Evolutionary conservation across 169 alveolate genomes (phyloP).

Genomic region (Cryptosporidium ryanae): DNA sequence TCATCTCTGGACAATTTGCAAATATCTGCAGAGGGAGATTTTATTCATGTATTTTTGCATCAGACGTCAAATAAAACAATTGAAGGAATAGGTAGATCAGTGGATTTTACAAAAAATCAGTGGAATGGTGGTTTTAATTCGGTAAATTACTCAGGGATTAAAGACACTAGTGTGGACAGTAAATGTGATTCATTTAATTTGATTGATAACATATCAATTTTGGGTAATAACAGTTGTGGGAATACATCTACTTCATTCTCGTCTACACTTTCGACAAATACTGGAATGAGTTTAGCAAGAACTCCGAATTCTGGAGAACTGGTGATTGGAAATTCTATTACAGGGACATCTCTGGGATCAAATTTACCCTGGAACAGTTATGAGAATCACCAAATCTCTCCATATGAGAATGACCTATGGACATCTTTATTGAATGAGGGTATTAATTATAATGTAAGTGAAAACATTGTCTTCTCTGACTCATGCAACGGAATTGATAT

Average conservation of each 20-base stretch:
- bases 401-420: conserved; percentile 53
- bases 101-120: conserved; percentile 1
- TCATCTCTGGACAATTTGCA: conserved; percentile 49
- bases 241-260: conserved; percentile 7
- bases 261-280: conserved; percentile 7
- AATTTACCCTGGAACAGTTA: conserved; percentile 46
- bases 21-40: conserved; percentile 61
- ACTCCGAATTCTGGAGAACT: not conserved
- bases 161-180: not conserved
- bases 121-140: conserved; percentile 42
- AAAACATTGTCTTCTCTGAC: not conserved
- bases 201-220: conserved; percentile 6
- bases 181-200: not conserved
- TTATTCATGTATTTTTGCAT: conserved; percentile 64
- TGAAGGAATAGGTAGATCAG: conserved; percentile 61
- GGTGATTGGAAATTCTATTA: too few relatives aligned
- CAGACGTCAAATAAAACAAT: conserved; percentile 47
- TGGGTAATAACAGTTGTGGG: conserved; percentile 17
- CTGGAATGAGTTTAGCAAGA: not conserved
- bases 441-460: not conserved
- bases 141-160: conserved; percentile 7
- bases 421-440: conserved; percentile 40
- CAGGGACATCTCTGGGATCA: not conserved
- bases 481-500: not conserved
- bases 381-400: conserved; percentile 13